Percentiles rank a stretch among this genome's conserved stretches.
These are phyloP conservation scores for Rhizoctonia solani DNA, from an alignment of 1,284 basidiomycete species.

Conservation along the genomic window DNA sequence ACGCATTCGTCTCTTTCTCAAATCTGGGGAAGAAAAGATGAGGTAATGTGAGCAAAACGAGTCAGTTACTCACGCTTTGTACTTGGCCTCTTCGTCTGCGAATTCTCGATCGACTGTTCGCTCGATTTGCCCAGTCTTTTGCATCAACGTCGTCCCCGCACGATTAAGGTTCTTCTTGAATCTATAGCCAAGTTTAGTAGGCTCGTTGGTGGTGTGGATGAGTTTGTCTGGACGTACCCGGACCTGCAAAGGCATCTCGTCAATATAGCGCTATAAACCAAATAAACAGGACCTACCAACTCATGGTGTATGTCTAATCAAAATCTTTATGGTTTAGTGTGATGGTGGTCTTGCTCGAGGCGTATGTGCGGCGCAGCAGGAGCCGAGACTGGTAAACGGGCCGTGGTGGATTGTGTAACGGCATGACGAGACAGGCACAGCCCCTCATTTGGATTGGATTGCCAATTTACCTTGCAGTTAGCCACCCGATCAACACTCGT, in stretches of 20 bases:
- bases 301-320: no score
- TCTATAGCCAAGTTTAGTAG: no score
- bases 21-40: conserved; percentile 56
- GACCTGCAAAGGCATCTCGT: not conserved
- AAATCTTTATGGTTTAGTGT: no score
- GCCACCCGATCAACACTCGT: no score
- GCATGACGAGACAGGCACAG: no score
- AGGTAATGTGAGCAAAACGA: conserved; percentile 21
- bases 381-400: no score
- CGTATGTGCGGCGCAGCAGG: no score
- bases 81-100: conserved; percentile 89
- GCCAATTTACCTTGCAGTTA: no score
- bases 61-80: conserved; percentile 69
- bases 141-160: conserved; percentile 90
- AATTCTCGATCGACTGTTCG: conserved; percentile 94
- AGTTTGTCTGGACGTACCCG: not conserved
- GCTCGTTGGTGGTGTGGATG: not conserved
- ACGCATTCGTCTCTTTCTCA: conserved; percentile 88
- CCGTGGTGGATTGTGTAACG: no score
- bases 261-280: no score
- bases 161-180: conserved; percentile 95
- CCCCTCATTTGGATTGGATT: not conserved
- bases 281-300: not conserved
- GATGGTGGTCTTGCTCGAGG: no score
- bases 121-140: conserved; percentile 98